Conservation (phyloP, 768 basidiomycete species). For the Scleroderma citrinum region DNA sequence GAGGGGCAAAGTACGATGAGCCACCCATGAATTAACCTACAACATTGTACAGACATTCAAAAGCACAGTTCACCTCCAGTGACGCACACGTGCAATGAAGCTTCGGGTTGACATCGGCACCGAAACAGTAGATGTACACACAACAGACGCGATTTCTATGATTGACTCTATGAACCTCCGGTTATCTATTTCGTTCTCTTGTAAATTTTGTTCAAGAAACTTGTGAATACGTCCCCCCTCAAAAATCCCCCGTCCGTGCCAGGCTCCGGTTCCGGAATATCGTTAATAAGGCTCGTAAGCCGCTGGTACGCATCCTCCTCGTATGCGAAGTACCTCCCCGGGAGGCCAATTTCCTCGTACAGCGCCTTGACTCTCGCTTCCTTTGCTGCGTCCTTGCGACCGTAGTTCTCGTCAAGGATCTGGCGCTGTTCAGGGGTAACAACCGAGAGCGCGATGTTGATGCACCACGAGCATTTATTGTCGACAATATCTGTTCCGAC, state of each 20-base stretch:
- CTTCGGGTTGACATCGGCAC: too few species aligned
- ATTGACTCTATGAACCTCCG: too few species aligned
- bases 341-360: conserved; percentile 64
- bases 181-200: conserved; percentile 46
- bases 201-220: conserved; percentile 86
- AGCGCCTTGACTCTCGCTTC: conserved; percentile 60
- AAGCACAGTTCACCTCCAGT: too few species aligned
- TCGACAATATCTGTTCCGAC: conserved; percentile 97
- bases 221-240: conserved; percentile 68
- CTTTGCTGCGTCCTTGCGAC: conserved; percentile 43
- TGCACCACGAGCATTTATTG: conserved; percentile 97
- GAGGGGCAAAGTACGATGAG: too few species aligned
- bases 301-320: conserved; percentile 68
- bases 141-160: too few species aligned
- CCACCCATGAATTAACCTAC: too few species aligned
- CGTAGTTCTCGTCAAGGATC: conserved; percentile 64
- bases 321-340: conserved; percentile 65
- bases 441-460: conserved; percentile 75
- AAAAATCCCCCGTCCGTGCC: conserved; percentile 39
- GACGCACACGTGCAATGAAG: too few species aligned
- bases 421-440: conserved; percentile 51
- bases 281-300: conserved; percentile 64
- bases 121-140: too few species aligned
- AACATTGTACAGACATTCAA: too few species aligned
- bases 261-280: conserved; percentile 54